These are phyloP conservation scores for Monosporozyma aquatica DNA, from an alignment of 805 yeast genomes.

Conservation along the genomic window DNA sequence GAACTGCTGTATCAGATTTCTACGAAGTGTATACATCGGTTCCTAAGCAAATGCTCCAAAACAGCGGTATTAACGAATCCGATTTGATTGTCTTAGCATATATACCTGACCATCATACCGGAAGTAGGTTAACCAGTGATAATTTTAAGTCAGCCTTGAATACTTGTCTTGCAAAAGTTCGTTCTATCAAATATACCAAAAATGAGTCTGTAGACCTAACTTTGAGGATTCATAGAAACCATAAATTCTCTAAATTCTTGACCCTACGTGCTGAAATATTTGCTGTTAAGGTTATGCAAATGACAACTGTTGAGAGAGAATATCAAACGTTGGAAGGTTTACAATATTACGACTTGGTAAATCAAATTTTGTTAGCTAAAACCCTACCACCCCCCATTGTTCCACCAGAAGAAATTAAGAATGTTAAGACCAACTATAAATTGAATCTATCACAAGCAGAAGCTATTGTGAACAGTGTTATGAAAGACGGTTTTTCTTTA, in stretches of 20 bases:
- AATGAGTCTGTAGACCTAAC: conserved; percentile 69
- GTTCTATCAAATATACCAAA: conserved; percentile 56
- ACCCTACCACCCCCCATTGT: conserved; percentile 33
- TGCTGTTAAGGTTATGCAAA: conserved; percentile 69
- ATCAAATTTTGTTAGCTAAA: conserved; percentile 54
- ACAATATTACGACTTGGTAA: conserved; percentile 68
- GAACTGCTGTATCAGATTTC: conserved; percentile 77
- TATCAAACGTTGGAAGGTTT: conserved; percentile 75
- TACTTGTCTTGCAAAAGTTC: conserved; percentile 76
- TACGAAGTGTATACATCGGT: conserved; percentile 78
- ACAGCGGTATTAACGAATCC: conserved; percentile 55
- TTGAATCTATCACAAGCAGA: conserved; percentile 86
- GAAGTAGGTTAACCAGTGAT: conserved; percentile 26
- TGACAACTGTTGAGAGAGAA: conserved; percentile 92
- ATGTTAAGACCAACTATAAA: conserved; percentile 41
- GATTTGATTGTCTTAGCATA: conserved; percentile 64
- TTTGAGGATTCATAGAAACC: conserved; percentile 47
- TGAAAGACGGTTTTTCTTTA: conserved; percentile 67
- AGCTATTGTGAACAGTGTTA: conserved; percentile 71
- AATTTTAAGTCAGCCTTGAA: conserved; percentile 28
- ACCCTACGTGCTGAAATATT: conserved; percentile 56
- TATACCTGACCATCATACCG: conserved; percentile 32
- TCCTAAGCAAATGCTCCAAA: conserved; percentile 41
- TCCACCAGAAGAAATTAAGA: conserved; percentile 32
- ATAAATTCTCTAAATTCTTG: conserved; percentile 40